Conservation (phyloP, 2,329 filamentous ascomycete species). For the Apiospora arundinis region DNA sequence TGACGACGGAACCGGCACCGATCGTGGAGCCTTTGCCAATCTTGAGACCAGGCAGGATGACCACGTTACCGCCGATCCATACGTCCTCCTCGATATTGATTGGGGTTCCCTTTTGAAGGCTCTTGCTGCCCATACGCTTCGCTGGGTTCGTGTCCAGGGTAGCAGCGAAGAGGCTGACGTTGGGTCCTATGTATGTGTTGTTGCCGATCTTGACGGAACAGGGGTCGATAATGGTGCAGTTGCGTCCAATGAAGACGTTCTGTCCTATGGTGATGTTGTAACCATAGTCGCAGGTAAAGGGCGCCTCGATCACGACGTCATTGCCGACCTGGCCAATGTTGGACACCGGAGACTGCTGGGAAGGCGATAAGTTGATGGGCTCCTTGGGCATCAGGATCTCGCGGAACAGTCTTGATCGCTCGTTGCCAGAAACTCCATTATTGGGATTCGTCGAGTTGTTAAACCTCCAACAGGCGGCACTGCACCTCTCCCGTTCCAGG, state of each 20-base stretch:
- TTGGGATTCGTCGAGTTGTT: slow-evolving; percentile 83
- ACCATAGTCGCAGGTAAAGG: slow-evolving; percentile 93
- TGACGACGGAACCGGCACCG: slow-evolving; percentile 85
- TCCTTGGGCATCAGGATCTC: slow-evolving; percentile 73
- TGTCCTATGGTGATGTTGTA: slow-evolving; percentile 92
- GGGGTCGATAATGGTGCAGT: slow-evolving; percentile 88
- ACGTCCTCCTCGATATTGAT: slow-evolving; percentile 87
- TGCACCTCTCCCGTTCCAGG: slow-evolving; percentile 85
- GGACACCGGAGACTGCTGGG: slow-evolving; percentile 56
- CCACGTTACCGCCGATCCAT: slow-evolving; percentile 80
- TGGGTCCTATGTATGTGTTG: slow-evolving; percentile 77
- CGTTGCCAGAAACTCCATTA: slow-evolving; percentile 71
- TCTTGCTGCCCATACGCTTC: slow-evolving; percentile 74
- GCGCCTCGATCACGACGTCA: slow-evolving; percentile 80
- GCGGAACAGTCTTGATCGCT: slow-evolving; percentile 73
- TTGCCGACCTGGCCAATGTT: slow-evolving; percentile 72
- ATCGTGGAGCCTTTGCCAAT: slow-evolving; percentile 82
- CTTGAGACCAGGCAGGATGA: slow-evolving; percentile 78
- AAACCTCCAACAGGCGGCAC: slow-evolving; percentile 80
- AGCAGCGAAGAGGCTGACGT: slow-evolving; percentile 84
- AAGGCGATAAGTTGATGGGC: slow-evolving; percentile 61
- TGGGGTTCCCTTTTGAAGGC: slow-evolving; percentile 70
- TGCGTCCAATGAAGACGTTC: slow-evolving; percentile 81
- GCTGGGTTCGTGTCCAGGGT: slow-evolving; percentile 76
- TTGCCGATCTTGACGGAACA: slow-evolving; percentile 82